phyloP scores from a whole-genome alignment of 2,329 filamentous ascomycete genomes.

The Delphinella strobiligena region DNA sequence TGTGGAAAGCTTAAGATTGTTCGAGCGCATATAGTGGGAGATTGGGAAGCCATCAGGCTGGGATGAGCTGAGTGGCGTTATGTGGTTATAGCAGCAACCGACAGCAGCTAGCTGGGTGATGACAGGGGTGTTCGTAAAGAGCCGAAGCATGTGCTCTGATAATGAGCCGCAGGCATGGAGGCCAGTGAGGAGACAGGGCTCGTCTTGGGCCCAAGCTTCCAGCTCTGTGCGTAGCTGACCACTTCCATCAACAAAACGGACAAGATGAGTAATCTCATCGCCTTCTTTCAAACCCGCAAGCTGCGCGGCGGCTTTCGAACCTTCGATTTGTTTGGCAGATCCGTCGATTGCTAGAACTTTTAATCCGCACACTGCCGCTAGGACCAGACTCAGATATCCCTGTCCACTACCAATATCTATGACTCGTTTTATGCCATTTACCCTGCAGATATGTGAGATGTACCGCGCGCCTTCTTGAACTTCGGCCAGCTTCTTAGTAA shows the following conservation, averaged over 20 bases:
- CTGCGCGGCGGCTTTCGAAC: conserved; percentile 8
- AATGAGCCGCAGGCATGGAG: conserved; percentile 10
- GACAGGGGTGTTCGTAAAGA: conserved; percentile 2
- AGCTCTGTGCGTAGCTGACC: conserved; percentile 4
- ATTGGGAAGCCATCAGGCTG: conserved; percentile 9
- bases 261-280: conserved; percentile 8
- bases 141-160: conserved; percentile 10
- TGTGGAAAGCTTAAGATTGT: conserved; percentile 7
- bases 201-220: conserved; percentile 4
- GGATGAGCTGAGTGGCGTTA: conserved; percentile 3
- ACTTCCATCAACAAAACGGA: conserved; percentile 6
- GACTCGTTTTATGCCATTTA: conserved; percentile 6
- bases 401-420: conserved; percentile 11
- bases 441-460: conserved; percentile 9
- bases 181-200: conserved; percentile 9
- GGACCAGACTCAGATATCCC: conserved; percentile 9
- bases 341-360: conserved; percentile 11
- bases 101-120: conserved; percentile 8
- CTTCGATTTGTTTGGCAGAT: conserved; percentile 9
- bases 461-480: conserved; percentile 8
- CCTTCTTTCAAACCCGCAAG: conserved; percentile 9
- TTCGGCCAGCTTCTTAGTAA: conserved; percentile 11
- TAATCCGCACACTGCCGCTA: conserved; percentile 7
- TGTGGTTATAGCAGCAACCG: conserved; percentile 11
- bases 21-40: conserved; percentile 8